A percentile compares a stretch with the other conserved stretches of the same genome.
Conservation (phyloP, 2,329 filamentous ascomycete genomes). For the Aspergillus intermedius region DNA sequence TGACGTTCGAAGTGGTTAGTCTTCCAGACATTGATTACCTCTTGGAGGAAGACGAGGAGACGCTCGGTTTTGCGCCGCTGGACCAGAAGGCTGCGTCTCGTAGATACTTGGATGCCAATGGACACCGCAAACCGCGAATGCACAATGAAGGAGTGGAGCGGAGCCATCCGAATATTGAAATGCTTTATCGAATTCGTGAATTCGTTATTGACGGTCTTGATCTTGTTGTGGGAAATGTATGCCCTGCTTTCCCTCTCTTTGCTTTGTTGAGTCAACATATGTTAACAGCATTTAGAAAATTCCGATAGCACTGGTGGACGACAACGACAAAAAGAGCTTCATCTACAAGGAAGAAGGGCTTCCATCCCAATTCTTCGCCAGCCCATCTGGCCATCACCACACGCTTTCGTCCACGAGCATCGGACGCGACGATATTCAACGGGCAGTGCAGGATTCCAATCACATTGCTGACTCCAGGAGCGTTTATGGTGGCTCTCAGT, state of each 20-base stretch:
- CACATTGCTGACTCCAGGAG: constrained; percentile 24
- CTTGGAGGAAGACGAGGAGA: constrained; percentile 62
- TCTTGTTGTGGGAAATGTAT: constrained; percentile 46
- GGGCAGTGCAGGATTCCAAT: constrained; percentile 18
- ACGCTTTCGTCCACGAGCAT: constrained; percentile 35
- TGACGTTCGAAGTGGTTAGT: constrained; percentile 52
- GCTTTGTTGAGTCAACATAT: background rate
- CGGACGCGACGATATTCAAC: constrained; percentile 34
- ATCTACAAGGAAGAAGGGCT: constrained; percentile 49
- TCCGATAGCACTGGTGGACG: constrained; percentile 43
- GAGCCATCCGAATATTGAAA: constrained; percentile 55
- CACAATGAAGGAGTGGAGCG: constrained; percentile 46
- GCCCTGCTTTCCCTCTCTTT: constrained; percentile 4
- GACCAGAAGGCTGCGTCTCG: constrained; percentile 44
- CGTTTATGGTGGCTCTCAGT: constrained; percentile 38
- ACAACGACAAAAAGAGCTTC: constrained; percentile 42
- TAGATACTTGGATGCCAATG: constrained; percentile 45
- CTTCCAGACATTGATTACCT: constrained; percentile 56
- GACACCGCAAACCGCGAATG: constrained; percentile 46
- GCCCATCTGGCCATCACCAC: constrained; percentile 37
- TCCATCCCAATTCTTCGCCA: constrained; percentile 45
- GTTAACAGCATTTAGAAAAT: constrained; percentile 34
- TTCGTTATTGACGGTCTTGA: constrained; percentile 56
- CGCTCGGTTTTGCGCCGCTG: constrained; percentile 59
- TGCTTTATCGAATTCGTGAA: constrained; percentile 59